Base-by-base conservation (phyloP, 2,329 filamentous ascomycete species). In the Tolypocladium endophyticum region DNA sequence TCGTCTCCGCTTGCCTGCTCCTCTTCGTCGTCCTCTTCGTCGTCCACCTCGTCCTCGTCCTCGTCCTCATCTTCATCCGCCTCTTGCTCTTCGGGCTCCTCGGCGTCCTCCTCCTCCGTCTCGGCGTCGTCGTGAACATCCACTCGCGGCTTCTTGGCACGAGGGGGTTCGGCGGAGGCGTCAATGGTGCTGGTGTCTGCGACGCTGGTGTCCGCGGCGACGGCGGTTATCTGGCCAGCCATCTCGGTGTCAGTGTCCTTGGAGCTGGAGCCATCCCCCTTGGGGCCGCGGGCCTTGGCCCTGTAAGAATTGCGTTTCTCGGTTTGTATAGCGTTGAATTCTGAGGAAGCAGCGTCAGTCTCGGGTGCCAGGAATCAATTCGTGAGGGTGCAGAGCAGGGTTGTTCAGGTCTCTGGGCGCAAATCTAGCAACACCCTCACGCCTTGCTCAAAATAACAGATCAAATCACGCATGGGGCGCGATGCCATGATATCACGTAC, bases 261-360 rank as follows among this genome's bases (percentile, higher is more conserved):
- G 23, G 65, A 68, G 4, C 65, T 68, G 23, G 65, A 68, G 4
- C 65, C 67, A 45, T 68, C 69, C 3, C 67, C 66, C 72, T 88
- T 89, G 58, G 85, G 83, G 58, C 85, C 86, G 41, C 86, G 85
- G 23, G 87, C 82, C 67, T 87, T 88, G 66, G 85, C 83, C 58
- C 87, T 82, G 74, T 90, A 89, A 20, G 81, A 84, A 65, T 86
- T 90, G 58, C 88, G 85, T 74, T 92, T 92, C 60, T 87, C 85
- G 25, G 86, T 84, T 71, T 90, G 87, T 60, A 86, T 83, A 63
- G 87, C 81, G 69, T 86, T 89, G 78, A 89, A 91, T 70, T 89
- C 86, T 88, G 58, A 9, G 12, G 33, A 7, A 36, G 33, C 56
- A 41, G n/a, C 47, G 39, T 55, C 23, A 35, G 14, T 23, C 30